These are phyloP conservation scores for Chamaecyparis obtusa DNA, from an alignment of 75 land plant genomes.

Conservation along the genomic window DNA sequence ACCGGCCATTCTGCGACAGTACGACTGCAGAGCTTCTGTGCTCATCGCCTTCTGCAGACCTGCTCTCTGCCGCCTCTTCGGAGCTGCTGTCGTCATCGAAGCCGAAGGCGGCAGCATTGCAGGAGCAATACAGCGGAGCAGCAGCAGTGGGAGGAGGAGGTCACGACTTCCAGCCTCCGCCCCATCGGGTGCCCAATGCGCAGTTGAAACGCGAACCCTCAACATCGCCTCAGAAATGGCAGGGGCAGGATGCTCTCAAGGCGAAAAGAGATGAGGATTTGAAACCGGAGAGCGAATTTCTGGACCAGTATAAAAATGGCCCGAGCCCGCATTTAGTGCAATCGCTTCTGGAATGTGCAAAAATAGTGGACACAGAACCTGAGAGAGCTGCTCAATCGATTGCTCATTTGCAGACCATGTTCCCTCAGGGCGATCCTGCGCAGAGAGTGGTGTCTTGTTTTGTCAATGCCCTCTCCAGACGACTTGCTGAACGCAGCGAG, in stretches of 20 bases:
- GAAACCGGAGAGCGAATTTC: constrained; percentile 1
- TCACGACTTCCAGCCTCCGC: constrained; percentile 13
- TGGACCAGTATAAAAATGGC: constrained; percentile 12
- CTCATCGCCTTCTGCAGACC: constrained; percentile 21
- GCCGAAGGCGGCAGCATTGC: constrained; percentile 20
- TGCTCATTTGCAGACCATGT: constrained; percentile 38
- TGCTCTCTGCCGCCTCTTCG: constrained; percentile 17
- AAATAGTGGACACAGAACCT: constrained; percentile 41
- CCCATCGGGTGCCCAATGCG: not conserved
- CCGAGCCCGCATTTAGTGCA: constrained; percentile 31
- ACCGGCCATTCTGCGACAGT: not conserved
- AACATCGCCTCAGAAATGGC: constrained; percentile 12
- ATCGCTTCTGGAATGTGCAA: constrained; percentile 60
- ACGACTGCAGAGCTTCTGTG: constrained; percentile 20
- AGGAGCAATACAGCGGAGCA: constrained; percentile 7
- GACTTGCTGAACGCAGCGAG: constrained; percentile 27
- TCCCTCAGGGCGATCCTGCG: constrained; percentile 59
- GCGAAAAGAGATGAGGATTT: not conserved
- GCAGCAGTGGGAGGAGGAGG: constrained; percentile 3
- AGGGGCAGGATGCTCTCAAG: constrained; percentile 15
- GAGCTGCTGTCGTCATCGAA: constrained; percentile 19
- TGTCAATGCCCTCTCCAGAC: constrained; percentile 46
- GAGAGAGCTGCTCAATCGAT: constrained; percentile 38
- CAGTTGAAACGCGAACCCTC: constrained; percentile 15
- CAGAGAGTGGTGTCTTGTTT: constrained; percentile 79